Conservation (phyloP, 1,284 basidiomycete species). For the Ustilago lituana region DNA sequence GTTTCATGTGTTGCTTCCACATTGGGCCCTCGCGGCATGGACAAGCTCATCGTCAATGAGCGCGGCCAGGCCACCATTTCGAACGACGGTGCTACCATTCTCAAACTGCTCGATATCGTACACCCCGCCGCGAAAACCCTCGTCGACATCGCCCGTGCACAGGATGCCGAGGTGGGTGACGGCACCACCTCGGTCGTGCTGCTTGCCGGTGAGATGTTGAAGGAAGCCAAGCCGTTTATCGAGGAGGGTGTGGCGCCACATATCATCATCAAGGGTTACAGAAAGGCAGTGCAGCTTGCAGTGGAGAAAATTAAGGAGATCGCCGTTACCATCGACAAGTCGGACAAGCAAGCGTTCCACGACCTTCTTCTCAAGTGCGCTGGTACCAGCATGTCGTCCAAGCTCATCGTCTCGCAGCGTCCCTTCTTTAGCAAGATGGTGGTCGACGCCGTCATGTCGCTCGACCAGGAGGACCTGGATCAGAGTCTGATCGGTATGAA, state of each 20-base stretch:
- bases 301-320: conserved; percentile 87
- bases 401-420: conserved; percentile 97
- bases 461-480: conserved; percentile 93
- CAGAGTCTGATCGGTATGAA: conserved; percentile 97
- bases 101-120: conserved; percentile 95
- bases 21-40: conserved; percentile 98
- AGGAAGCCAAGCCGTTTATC: conserved; percentile 89
- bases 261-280: conserved; percentile 95
- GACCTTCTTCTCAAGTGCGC: conserved; percentile 95
- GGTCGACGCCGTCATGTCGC: conserved; percentile 82
- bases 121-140: conserved; percentile 96
- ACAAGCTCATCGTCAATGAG: conserved; percentile 78
- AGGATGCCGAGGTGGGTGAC: conserved; percentile 98
- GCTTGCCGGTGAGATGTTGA: conserved; percentile 91
- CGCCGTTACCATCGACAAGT: conserved; percentile 89
- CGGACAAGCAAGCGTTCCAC: conserved; percentile 89
- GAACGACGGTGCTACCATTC: conserved; percentile 94
- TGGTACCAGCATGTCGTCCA: conserved; percentile 98
- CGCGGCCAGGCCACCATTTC: conserved; percentile 96
- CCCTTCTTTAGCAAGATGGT: conserved; percentile 99
- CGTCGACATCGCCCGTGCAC: conserved; percentile 96
- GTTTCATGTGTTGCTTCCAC: conserved; percentile 76
- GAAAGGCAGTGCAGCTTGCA: conserved; percentile 85
- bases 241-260: conserved; percentile 98
- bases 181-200: conserved; percentile 96